Evolutionary conservation across 306 rosid genomes (phyloP), one percentile per base, ranked within the genome.

Genomic region (Vicia villosa): DNA sequence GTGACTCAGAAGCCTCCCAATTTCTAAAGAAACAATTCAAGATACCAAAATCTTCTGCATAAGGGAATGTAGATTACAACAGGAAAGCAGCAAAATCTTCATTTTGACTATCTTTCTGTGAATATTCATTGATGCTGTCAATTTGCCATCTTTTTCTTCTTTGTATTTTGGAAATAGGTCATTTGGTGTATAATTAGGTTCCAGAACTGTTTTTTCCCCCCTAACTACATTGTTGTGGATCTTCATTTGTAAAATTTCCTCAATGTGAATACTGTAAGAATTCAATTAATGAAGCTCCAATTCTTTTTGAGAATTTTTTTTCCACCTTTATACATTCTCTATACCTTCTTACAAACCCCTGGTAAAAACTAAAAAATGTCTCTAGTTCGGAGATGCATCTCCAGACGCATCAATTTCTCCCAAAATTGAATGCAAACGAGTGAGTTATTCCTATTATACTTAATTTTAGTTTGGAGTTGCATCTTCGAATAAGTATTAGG

Each of bases 21-120:
- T 94, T 94, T 77, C 85, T 94, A 42, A 94, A 90, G 91, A 94
- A 91, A 82, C 98, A 94, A 82, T 94, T 69, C 90, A 94, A 87
- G 81, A 87, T 94, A 24, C 98, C 97, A 1, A 90, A 84, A 64
- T 88, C 98, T 37, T 77, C 86, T 15, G 86, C 82, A 24, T 93
- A 93, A 86, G 66, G 70, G 60, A 41, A 54, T 58, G 3, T 70
- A 70, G 61, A 64, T 64, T 34, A 68, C 41, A 37, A 43, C 41
- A 26, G 77, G 64, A 61, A 77, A 64, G 75, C 66, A 63, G 14
- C 69, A 61, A 58, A 36, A 49, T 66, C 63, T 75, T 72, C 76
- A 22, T 6, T 66, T 47, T 78, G 63, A 57, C 20, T 56, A 46
- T 42, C 74, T 69, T 78, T 74, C 21, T 82, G 83, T 82, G 73